Base-by-base conservation (phyloP, 2,329 filamentous ascomycete species). In the Exophiala lecanii-corni region DNA sequence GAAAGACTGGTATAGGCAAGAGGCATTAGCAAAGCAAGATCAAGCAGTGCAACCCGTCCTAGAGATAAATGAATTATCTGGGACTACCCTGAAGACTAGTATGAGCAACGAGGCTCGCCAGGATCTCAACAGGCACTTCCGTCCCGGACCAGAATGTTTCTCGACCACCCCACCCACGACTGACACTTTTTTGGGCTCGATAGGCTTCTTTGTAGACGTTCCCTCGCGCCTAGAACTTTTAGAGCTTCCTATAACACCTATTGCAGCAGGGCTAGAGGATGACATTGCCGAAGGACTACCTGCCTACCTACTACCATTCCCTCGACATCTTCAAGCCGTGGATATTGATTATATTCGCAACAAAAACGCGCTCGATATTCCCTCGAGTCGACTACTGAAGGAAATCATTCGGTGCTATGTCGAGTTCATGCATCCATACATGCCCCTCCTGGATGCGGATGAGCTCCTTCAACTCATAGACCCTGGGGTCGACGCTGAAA, bases 381-480 rank as follows among this genome's bases (percentile, higher is more conserved):
- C 89, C 2, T 72, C 76, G 26, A 63, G 74, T 4, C 66, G 70
- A 3, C 70, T 95, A 25, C 84, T 91, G 58, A 86, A 84, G 61
- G 87, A 88, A 45, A 73, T 95, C 31, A 69, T 96, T n/a, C 81
- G 82, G 56, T 81, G 81, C 20, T 95, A 92, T 57, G 75, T 91
- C 49, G 85, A 94, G 66, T 95, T 84, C 61, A 87, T 95, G 6
- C 85, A 95, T 62, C 87, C 89, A 1, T 95, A 87, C 62, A 95
- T 96, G 89, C 89, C 89, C 18, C 71, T 95, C 23, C 68, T 96
- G 50, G 87, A 81, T 45, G 54, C 81, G 35, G 73, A 79, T 50
- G 76, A 80, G 18, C 76, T 81, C 42, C 58, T 81, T 7, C 63
- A 64, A 7, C 7, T 19, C 7, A 9, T 35, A 4, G 63, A 64